Base-by-base conservation (phyloP, 352 stramenopile genomes). In the Stephanocyclus meneghinianus region DNA sequence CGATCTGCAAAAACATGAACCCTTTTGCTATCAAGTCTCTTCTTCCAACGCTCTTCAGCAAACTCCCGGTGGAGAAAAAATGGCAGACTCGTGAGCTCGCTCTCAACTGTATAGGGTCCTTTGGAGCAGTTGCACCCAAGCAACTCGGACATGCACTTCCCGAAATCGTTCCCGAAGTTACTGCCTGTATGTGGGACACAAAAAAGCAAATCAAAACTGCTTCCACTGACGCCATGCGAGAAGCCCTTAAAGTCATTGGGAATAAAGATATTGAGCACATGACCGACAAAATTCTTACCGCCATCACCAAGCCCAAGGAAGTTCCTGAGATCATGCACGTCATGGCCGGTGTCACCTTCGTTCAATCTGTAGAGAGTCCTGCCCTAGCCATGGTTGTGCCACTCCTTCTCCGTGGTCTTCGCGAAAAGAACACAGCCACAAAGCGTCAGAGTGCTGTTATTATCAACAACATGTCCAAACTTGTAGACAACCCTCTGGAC, bases 241-340 rank as follows among this genome's bases (percentile, higher is more conserved):
- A 94, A 78, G 95, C 97, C 6, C 97, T 97, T 83, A 94, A 97
- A 71, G 96, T 98, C 29, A 98, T 99, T 71, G 96, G 96, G 81
- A 99, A 99, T 96, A 95, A 94, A 78, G 97, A 99, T 93, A 98
- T 99, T 79, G 97, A 99, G 89, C 97, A 98, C 72, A 99, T 99
- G 91, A 98, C 98, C 60, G 95, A 91, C 2, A 96, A 97, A 66
- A 96, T 99, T 66, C 92, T 99, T 40, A 96, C 90, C 80, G 97
- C 95, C 81, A 97, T 99, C 73, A 96, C 97, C 51, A 98, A 98
- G 91, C 96, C 96, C 8, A 95, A 95, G 59, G 95, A 98, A 82
- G 97, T 99, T 9, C 93, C 96, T 11, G 97, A 99, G 91, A 98
- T 97, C 90, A 98, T 98, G 85, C 96, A 99, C 95, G 95, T 98